phyloP scores from a whole-genome alignment of 352 stramenopile species.

The Phytophthora macrochlamydospora region DNA sequence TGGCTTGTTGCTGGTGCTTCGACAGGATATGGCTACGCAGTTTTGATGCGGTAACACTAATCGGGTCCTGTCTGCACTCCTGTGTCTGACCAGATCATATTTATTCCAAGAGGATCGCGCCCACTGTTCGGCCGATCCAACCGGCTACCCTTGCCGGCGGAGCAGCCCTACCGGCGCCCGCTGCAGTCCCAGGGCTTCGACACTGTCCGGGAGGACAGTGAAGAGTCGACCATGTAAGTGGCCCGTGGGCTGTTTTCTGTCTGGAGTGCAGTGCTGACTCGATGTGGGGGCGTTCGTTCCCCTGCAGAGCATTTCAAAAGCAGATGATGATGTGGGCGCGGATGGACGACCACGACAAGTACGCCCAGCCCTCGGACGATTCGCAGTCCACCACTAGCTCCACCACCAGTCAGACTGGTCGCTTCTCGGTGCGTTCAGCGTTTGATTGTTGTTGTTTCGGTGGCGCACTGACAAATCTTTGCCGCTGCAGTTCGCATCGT shows the following conservation, averaged over 20 bases:
- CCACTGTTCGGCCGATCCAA: conserved; percentile 68
- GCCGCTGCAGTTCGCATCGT: conserved; percentile 45
- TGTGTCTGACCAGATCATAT: conserved; percentile 59
- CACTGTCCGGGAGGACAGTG: conserved; percentile 49
- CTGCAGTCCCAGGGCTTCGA: conserved; percentile 44
- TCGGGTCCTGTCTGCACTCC: conserved; percentile 14
- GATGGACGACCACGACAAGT: conserved; percentile 61
- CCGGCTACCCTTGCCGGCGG: conserved; percentile 40
- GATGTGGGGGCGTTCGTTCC: neutral
- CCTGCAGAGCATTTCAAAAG: conserved; percentile 65
- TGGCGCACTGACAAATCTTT: conserved; percentile 1
- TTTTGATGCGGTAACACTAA: conserved; percentile 22
- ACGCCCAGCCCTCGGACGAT: conserved; percentile 52
- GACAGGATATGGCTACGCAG: conserved; percentile 11
- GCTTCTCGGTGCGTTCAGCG: conserved; percentile 44
- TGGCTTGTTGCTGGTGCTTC: conserved; percentile 2
- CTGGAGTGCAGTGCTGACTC: conserved; percentile 8
- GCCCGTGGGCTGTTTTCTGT: neutral
- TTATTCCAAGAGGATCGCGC: conserved; percentile 75
- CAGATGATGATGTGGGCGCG: conserved; percentile 82
- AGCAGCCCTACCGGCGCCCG: conserved; percentile 47
- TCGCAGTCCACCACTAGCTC: conserved; percentile 65
- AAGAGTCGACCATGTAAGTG: conserved; percentile 61
- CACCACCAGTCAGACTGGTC: conserved; percentile 54
- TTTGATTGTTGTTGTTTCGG: neutral